Evolutionary conservation across 1,284 basidiomycete genomes (phyloP).

Genomic region (Mycosarcoma maydis): DNA sequence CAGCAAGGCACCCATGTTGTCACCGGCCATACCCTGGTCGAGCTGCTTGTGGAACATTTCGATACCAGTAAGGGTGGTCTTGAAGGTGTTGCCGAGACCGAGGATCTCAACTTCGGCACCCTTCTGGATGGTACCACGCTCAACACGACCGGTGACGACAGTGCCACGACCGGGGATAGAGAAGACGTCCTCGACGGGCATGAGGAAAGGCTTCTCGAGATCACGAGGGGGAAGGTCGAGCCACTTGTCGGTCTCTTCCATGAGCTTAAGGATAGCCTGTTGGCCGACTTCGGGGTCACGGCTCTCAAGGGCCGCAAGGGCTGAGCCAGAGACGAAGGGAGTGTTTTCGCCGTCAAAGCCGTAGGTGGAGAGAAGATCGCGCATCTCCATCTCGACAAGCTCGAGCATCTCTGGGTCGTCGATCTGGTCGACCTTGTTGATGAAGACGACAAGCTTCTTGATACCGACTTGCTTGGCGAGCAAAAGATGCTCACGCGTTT

Average conservation of each 20-base stretch:
- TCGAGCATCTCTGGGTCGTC: conserved; percentile 98
- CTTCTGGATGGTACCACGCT: conserved; percentile 92
- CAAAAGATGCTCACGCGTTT: conserved; percentile 97
- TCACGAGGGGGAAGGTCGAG: conserved; percentile 94
- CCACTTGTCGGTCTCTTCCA: conserved; percentile 91
- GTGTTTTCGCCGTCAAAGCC: conserved; percentile 97
- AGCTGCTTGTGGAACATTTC: conserved; percentile 99
- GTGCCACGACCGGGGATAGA: conserved; percentile 99
- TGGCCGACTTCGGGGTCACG: conserved; percentile 80
- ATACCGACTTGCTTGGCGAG: conserved; percentile 98
- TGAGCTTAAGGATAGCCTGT: conserved; percentile 83
- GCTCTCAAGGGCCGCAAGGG: conserved; percentile 92
- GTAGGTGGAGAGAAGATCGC: conserved; percentile 85
- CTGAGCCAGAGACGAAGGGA: conserved; percentile 95
- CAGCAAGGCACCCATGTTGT: conserved; percentile 98
- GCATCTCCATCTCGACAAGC: conserved; percentile 99
- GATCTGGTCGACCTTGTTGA: conserved; percentile 99
- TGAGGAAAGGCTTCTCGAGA: conserved; percentile 96
- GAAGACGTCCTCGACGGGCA: conserved; percentile 97
- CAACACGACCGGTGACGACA: conserved; percentile 95
- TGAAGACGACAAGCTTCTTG: conserved; percentile 97
- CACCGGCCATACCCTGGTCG: conserved; percentile 95
- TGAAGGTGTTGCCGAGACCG: conserved; percentile 83
- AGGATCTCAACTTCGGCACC: conserved; percentile 94
- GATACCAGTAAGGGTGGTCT: conserved; percentile 95